Evolutionary conservation across 169 alveolate species (phyloP).

Genomic region (Perkinsus olseni): DNA sequence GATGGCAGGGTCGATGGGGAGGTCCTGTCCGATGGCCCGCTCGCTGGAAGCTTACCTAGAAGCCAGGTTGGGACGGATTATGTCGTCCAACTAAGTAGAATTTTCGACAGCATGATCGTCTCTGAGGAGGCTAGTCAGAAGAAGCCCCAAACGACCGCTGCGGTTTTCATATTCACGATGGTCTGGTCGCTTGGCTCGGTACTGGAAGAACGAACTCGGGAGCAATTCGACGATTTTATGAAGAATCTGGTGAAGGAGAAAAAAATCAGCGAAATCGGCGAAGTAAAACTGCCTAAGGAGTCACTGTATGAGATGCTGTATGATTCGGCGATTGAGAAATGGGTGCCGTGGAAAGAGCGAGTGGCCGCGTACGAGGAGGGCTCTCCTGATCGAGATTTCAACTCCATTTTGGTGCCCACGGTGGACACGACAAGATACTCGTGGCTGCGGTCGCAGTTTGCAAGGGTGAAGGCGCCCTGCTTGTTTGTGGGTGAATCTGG

Average conservation of each 20-base stretch:
- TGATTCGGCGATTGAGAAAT: slow-evolving; percentile 52
- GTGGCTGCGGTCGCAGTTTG: slow-evolving; percentile 61
- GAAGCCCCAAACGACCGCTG: slow-evolving; percentile 48
- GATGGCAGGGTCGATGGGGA: neutral
- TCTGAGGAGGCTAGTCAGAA: slow-evolving; percentile 12
- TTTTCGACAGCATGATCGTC: slow-evolving; percentile 29
- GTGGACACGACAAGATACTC: slow-evolving; percentile 77
- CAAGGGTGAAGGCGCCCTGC: slow-evolving; percentile 65
- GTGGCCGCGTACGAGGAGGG: slow-evolving; percentile 46
- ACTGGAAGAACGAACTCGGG: slow-evolving; percentile 62
- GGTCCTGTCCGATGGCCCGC: neutral
- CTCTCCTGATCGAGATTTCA: slow-evolving; percentile 64
- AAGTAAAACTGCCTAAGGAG: slow-evolving; percentile 55
- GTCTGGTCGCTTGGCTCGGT: slow-evolving; percentile 86
- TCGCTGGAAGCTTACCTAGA: slow-evolving; percentile 17
- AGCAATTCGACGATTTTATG: slow-evolving; percentile 69
- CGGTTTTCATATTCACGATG: slow-evolving; percentile 70
- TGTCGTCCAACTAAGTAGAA: slow-evolving; percentile 26
- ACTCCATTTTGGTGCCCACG: slow-evolving; percentile 84
- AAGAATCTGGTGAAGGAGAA: slow-evolving; percentile 34
- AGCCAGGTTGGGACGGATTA: slow-evolving; percentile 35
- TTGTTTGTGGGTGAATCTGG: slow-evolving; percentile 85
- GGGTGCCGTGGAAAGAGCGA: slow-evolving; percentile 68
- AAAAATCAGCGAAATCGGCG: slow-evolving; percentile 26
- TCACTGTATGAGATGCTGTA: slow-evolving; percentile 63